Evolutionary conservation across 306 rosid species (phyloP), one percentile per base, ranked within the genome.

Genomic region (Pterocarpus santalinus): DNA sequence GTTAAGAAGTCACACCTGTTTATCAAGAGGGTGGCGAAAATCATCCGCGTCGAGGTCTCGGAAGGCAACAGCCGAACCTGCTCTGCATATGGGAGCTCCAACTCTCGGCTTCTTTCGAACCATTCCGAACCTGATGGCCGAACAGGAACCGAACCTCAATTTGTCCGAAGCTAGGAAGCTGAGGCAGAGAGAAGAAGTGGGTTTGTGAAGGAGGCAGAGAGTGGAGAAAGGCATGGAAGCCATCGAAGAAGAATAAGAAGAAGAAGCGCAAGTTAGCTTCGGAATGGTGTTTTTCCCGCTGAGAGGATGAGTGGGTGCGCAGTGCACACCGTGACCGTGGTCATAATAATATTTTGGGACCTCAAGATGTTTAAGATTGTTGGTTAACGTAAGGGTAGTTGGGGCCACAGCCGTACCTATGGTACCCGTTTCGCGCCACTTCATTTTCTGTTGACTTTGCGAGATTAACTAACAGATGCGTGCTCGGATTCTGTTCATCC

Each of bases 1-100:
- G 13, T 2, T 17, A 35, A 13, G n/a, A 63, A 55, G 49, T 4
- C 3, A 14, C 4, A 69, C 97, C 97, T 94, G 97, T 84, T 92
- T 87, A 83, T 94, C 98, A 43, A 94, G 92, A 39, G 98, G 97
- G 76, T 94, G 98, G 34, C 98, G 97, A 67, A 94, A 94, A 81
- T 94, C 99, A 63, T 95, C 99, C 38, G 98, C 99, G 46, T 93
- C 98, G 35, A 95, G 98, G 73, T 91, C 77, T 65, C 89, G 94
- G 58, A 95, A 91, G 77, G 71, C 87, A 55, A 91, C 76, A 15
- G 97, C 78, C 15, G 94, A 79, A 80, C 90, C 74, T 14, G 95
- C 97, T 88, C 84, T 82, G 85, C 90, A 88, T 16, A 89, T 65
- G 3, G 87, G 76, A 33, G 28, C 38, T 69, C 79, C 68, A 30